Percentiles rank a stretch among this genome's conserved stretches.
These are phyloP conservation scores for Penicillium sp. DNA, from an alignment of 2,329 filamentous ascomycete genomes.

Conservation along the genomic window DNA sequence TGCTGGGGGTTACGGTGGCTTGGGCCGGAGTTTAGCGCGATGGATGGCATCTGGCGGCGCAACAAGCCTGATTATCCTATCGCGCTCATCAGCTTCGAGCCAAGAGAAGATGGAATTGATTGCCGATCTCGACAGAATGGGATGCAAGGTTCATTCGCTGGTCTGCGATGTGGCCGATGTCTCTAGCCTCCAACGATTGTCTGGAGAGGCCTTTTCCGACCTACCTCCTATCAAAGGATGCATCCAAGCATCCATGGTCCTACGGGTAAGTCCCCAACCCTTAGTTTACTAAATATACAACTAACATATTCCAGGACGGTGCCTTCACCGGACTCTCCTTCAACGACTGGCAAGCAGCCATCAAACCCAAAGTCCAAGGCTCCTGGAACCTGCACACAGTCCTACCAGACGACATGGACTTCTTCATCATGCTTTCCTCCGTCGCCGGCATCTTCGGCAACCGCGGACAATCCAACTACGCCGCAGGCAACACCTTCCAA, in stretches of 20 bases:
- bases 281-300: not conserved
- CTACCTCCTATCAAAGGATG: slow-evolving; percentile 24
- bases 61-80: slow-evolving; percentile 18
- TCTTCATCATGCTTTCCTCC: slow-evolving; percentile 45
- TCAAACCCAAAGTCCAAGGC: slow-evolving; percentile 41
- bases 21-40: slow-evolving; percentile 19
- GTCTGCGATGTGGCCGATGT: slow-evolving; percentile 17
- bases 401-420: slow-evolving; percentile 34
- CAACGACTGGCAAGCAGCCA: slow-evolving; percentile 35
- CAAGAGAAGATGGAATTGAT: slow-evolving; percentile 11
- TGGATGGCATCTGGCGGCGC: slow-evolving; percentile 23
- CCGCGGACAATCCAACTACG: slow-evolving; percentile 45
- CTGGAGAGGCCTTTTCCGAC: not conserved
- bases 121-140: slow-evolving; percentile 5
- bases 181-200: slow-evolving; percentile 2
- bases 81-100: slow-evolving; percentile 9
- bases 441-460: slow-evolving; percentile 46
- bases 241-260: slow-evolving; percentile 23
- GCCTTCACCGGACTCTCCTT: slow-evolving; percentile 32
- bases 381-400: slow-evolving; percentile 35
- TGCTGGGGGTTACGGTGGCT: slow-evolving; percentile 22
- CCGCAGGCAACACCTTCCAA: slow-evolving; percentile 39
- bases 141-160: slow-evolving; percentile 15
- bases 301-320: slow-evolving; percentile 13
- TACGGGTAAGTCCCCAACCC: slow-evolving; percentile 10